These are phyloP conservation scores for Vitis rotundifolia DNA, from an alignment of 164 flowering plant genomes.

Conservation along the genomic window DNA sequence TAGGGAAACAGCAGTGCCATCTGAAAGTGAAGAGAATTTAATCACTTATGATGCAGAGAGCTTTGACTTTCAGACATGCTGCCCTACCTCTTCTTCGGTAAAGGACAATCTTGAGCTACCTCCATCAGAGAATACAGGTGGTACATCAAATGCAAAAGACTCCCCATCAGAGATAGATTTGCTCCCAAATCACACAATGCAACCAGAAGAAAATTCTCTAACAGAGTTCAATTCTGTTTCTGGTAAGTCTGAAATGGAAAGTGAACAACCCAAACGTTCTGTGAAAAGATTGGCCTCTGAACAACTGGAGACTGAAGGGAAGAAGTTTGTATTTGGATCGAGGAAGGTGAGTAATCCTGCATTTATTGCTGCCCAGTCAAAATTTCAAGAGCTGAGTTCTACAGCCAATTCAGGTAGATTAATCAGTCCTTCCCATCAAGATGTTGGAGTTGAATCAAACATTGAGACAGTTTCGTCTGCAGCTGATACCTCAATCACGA, in stretches of 20 bases:
- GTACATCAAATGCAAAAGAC: slow-evolving; percentile 18
- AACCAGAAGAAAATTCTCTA: slow-evolving; percentile 21
- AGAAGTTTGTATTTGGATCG: slow-evolving; percentile 48
- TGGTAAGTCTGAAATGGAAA: slow-evolving; percentile 32
- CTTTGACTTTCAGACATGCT: slow-evolving; percentile 31
- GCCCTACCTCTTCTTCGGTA: slow-evolving; percentile 20
- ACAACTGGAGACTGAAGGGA: slow-evolving; percentile 51
- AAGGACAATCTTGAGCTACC: slow-evolving; percentile 27
- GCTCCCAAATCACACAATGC: slow-evolving; percentile 18
- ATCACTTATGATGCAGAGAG: slow-evolving; percentile 38
- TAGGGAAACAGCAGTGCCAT: slow-evolving; percentile 19
- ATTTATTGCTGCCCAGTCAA: slow-evolving; percentile 73
- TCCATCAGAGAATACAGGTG: slow-evolving; percentile 25
- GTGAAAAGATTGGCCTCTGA: slow-evolving; percentile 52
- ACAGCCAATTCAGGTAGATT: slow-evolving; percentile 35
- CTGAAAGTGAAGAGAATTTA: slow-evolving; percentile 45
- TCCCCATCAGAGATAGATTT: slow-evolving; percentile 13
- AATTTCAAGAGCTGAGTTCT: slow-evolving; percentile 73
- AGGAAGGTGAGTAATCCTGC: slow-evolving; percentile 66
- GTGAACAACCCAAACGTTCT: slow-evolving; percentile 42
- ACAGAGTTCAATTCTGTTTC: slow-evolving; percentile 17
- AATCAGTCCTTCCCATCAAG: slow-evolving; percentile 34
- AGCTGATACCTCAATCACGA: slow-evolving; percentile 24
- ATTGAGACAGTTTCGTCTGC: slow-evolving; percentile 33
- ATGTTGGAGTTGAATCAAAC: slow-evolving; percentile 37